Conservation (phyloP, 192 early-diverging fungal species). For the Polychytrium aggregatum region DNA sequence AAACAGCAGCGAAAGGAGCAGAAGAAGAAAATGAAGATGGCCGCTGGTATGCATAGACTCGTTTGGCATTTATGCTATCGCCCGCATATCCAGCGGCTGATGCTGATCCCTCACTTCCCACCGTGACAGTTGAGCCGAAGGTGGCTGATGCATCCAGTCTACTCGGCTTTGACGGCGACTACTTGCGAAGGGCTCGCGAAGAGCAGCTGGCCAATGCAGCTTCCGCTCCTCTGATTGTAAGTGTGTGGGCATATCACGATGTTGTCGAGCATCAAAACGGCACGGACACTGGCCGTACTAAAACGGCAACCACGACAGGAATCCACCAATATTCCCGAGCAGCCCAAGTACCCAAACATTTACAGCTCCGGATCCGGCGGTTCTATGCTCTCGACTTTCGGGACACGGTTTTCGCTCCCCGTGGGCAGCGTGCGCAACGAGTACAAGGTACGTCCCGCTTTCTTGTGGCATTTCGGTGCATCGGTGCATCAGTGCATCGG, state of each 20-base stretch:
- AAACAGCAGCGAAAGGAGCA: slow-evolving; percentile 56
- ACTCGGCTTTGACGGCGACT: slow-evolving; percentile 55
- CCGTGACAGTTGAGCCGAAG: slow-evolving; percentile 26
- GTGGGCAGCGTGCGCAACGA: slow-evolving; percentile 63
- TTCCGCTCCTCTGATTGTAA: slow-evolving; percentile 3
- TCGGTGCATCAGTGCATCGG: not conserved
- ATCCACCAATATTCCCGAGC: not conserved
- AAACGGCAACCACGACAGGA: not conserved
- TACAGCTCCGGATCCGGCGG: slow-evolving; percentile 61
- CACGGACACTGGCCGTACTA: not conserved
- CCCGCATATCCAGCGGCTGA: too few species aligned
- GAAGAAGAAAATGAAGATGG: slow-evolving; percentile 35
- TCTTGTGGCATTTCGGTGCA: not conserved
- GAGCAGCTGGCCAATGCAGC: slow-evolving; percentile 43
- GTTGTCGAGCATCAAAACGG: too few species aligned
- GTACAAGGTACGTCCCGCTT: slow-evolving; percentile 21
- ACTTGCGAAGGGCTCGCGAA: slow-evolving; percentile 46
- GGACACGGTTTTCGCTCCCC: slow-evolving; percentile 68
- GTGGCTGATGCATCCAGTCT: slow-evolving; percentile 41
- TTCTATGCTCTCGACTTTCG: slow-evolving; percentile 65
- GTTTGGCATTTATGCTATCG: too few species aligned
- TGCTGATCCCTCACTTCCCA: too few species aligned
- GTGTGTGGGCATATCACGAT: too few species aligned
- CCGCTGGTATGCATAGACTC: not conserved
- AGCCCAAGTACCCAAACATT: slow-evolving; percentile 60